Base-by-base conservation (phyloP, 1,139 yeast species). In the Yamadazyma taylorii region DNA sequence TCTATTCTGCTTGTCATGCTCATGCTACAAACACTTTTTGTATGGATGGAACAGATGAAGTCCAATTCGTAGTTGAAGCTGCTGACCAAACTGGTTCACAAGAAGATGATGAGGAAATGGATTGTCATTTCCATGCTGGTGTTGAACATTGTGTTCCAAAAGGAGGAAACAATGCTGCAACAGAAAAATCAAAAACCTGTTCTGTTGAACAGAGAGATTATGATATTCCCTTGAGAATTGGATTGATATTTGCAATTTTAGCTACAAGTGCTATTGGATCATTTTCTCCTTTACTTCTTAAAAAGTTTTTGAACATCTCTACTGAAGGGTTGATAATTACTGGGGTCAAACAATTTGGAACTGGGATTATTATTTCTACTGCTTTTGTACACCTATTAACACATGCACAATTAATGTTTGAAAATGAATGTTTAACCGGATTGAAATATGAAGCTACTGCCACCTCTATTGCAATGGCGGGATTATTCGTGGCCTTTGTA, bases 91-190 rank as follows among this genome's bases (percentile, higher is more conserved):
- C 21, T 9, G 35, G 33, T 15, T 27, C n/a, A 7, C 33, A 28
- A 15, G 28, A 40, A 15, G 30, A 39, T 5, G 32, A 37, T 3
- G 35, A 33, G 17, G 58, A 52, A 16, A 41, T 42, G 42, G 52
- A 55, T 32, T 64, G 70, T 40, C 70, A 64, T 41, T 63, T 60
- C 50, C 70, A 64, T 43, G 70, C 68, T 24, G 70, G 70, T 10
- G 69, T 64, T 5, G 70, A 64, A 40, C 70, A 64, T 47, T 64
- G 70, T 46, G 56, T 53, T 1, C 39, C 46, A 4, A 34, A 27
- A 23, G 29, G 34, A n/a, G 44, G 48, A 13, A 6, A 13, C 6
- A 35, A 33, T 16, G 8, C 35, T 11, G 17, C 32, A 11, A 11
- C 26, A 4, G 19, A 26, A 9, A 30, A 21, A 21, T 38, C 27